Base-by-base conservation (phyloP, 345 rosid genomes). In the Eucalyptus dawsonii region DNA sequence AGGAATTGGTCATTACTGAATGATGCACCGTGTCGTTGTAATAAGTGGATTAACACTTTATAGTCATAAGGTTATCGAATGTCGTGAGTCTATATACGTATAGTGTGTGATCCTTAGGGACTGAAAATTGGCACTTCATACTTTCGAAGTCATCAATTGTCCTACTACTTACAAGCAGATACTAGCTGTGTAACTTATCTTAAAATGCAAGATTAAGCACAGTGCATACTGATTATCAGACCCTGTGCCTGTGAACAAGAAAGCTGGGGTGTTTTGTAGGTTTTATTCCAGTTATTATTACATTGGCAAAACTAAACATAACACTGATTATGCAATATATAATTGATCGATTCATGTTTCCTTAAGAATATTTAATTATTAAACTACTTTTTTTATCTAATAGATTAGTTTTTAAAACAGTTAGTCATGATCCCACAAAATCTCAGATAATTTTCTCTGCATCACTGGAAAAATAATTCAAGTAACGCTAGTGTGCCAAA, bases 341-440 rank as follows among this genome's bases (percentile, higher is more conserved):
- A 31, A 69, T 1, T 69, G 80, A 34, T 17, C 1, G 80, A 34
- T 9, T 31, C 80, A 34, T 34, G 80, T 34, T 69, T 53, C 22
- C 4, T 17, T 17, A 17, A 53, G 24, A 53, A 53, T 53, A 53
- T 53, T 53, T 53, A 53, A 17, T 53, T 17, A 53, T 53, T 53
- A 53, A 53, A 53, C 56, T 53, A 53, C 4, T 17, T 53, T 51
- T 51, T 53, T 53, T 53, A 17, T 53, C 0, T 53, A 17, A 53
- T 53, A 53, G 4, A 17, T 53, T 53, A 53, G 2, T 17, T 53
- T 53, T 53, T 17, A 53, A 53, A 53, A 53, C 2, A 53, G 9
- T 53, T 3, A 0, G 24, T 34, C 0, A 40, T 69, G 3, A 34
- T 31, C 4, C 2, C 44, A 19, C 1, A 16, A 40, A 34, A 0